Evolutionary conservation across 805 yeast species (phyloP), one percentile per base, ranked within the genome.

Genomic region (Yamadazyma ubonensis): DNA sequence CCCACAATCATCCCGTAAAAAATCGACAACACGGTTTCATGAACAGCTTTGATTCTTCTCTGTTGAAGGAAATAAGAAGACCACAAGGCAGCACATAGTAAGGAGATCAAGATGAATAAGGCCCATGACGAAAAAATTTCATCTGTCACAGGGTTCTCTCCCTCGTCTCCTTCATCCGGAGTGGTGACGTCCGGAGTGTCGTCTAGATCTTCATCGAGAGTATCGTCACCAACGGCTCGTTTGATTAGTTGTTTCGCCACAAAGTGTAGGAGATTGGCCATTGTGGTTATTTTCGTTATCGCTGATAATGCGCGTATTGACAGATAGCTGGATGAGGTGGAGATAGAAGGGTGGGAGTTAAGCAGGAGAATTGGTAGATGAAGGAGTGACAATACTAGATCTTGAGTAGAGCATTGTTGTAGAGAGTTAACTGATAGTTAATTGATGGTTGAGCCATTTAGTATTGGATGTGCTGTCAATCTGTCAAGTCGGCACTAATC

Each of bases 111-210:
- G 43, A 93, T 95, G 62, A 89, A 90, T 21, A 93, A 67, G 0
- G 99, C 98, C 99, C 99, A 93, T 0, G 97, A 88, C 4, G 96
- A 86, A 61, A 89, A 93, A 52, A 93, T 88, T 61, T 93, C 99
- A 53, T 91, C 96, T 3, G 91, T 81, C 15, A 88, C 84, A 0
- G 98, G 96, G 54, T 86, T 88, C 5, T 82, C 73, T 21, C 72
- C 77, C 10, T 74, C 83, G 21, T 66, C 74, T 29, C 53, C 63
- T 32, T 67, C 73, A 50, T 76, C 86, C 0, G 81, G 78, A 12
- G 74, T 57, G 1, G 70, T 48, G 17, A 59, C 47, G 21, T 67
- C 73, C 19, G 72, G 69, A 2, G 54, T 41, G 29, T 69, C 73
- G 33, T 72, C 78, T 12, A 44, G 18, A 37, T 54, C 62, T 15